Evolutionary conservation across 768 basidiomycete genomes (phyloP), one percentile per base, ranked within the genome.

Genomic region (Psilocybe cubensis): DNA sequence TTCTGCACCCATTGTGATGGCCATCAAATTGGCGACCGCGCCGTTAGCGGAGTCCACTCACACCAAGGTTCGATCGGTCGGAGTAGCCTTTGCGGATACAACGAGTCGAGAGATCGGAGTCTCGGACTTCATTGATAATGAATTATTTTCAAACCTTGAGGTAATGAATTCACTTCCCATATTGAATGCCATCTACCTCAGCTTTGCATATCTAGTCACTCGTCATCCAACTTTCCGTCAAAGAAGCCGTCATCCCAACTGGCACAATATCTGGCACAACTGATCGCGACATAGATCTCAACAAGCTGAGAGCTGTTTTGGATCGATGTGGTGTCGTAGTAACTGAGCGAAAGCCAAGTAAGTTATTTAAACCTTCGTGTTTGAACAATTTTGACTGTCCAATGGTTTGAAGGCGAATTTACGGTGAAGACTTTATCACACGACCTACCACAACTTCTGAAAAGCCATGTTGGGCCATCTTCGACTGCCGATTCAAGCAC

Each of bases 201-300:
- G 40, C n/a, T 1, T n/a, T 31, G 12, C 55, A 23, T 7, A 65
- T 11, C 12, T 31, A 98, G 96, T 94, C 94, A 1, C 82, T 98
- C 29, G 76, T 98, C 31, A 98, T 98, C 57, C 97, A 99, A 70
- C 83, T 98, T 2, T 95, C 94, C 0, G 92, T 94, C n/a, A 98
- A 98, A 70, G 97, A 99, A 72, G 94, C 94, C 3, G 81, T 98
- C 52, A 77, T 98, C 40, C 79, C 90, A 1, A 85, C 84, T 0
- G 89, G 89, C n/a, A 89, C 91, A 4, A 74, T 76, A 0, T 81
- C 85, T 35, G 90, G 89, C 0, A 85, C 76, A 2, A 89, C 89
- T 0, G 89, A 92, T 67, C 84, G 89, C 23, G 94, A 98, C 66
- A 78, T 95, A 53, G 96, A 98, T 62, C 74, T 97, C 31, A 86